phyloP scores from a whole-genome alignment of 805 yeast species.

The Kodamaea nitidulidarum region DNA sequence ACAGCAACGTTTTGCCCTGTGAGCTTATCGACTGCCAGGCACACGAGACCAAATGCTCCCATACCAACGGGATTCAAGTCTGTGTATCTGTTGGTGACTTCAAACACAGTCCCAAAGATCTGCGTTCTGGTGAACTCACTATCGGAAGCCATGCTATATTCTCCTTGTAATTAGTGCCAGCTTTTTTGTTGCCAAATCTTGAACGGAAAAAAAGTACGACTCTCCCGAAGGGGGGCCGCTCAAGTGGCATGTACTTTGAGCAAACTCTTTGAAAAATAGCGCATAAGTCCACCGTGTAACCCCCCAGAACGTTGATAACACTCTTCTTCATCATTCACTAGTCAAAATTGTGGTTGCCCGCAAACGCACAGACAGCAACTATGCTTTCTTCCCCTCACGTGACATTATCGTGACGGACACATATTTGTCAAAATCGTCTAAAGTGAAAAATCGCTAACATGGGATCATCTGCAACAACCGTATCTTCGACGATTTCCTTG shows the following conservation, averaged over 20 bases:
- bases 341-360: too few relatives aligned
- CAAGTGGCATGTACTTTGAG: too few relatives aligned
- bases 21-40: conserved; percentile 89
- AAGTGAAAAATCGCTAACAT: too few relatives aligned
- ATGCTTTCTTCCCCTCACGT: too few relatives aligned
- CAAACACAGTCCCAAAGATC: conserved; percentile 93
- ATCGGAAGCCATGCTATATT: conserved; percentile 32
- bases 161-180: conserved; percentile 1
- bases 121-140: conserved; percentile 68
- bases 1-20: conserved; percentile 94
- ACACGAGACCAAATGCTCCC: conserved; percentile 99
- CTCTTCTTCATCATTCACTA: too few relatives aligned
- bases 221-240: conserved; percentile 1
- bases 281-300: too few relatives aligned
- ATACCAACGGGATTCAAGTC: conserved; percentile 97
- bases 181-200: conserved; percentile 2
- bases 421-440: too few relatives aligned
- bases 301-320: too few relatives aligned
- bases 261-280: too few relatives aligned
- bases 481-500: conserved; percentile 55
- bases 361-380: too few relatives aligned
- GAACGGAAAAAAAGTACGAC: neutral
- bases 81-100: conserved; percentile 82
- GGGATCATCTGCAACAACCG: conserved; percentile 40
- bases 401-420: too few relatives aligned